These are phyloP conservation scores for Massospora cicadina DNA, from an alignment of 371 early-diverging fungal species.

Conservation along the genomic window DNA sequence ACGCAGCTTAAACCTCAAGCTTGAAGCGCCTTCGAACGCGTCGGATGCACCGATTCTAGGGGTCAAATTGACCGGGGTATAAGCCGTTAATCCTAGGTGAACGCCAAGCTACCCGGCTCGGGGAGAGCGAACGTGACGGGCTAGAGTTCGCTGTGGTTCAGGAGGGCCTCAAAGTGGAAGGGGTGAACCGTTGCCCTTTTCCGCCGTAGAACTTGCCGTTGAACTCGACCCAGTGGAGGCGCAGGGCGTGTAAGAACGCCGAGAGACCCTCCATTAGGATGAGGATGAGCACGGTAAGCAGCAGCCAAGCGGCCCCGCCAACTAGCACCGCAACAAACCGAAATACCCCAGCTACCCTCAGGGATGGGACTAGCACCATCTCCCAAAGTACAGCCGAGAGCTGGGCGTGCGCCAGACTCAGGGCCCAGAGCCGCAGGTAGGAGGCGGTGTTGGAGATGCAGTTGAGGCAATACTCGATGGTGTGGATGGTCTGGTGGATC, in stretches of 20 bases:
- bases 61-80: no score
- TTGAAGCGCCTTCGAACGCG: no score
- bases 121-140: no score
- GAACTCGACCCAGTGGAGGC: conserved; percentile 99
- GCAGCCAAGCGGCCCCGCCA: conserved; percentile 69
- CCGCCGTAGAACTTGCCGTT: conserved; percentile 96
- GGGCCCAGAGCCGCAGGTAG: conserved; percentile 99
- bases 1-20: no score
- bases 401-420: conserved; percentile 98
- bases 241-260: conserved; percentile 96
- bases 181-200: conserved; percentile 61
- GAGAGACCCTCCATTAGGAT: conserved; percentile 97
- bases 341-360: conserved; percentile 27
- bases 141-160: no score
- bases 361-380: conserved; percentile 69
- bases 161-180: conserved; percentile 22
- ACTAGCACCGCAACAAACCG: conserved; percentile 42
- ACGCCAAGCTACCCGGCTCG: no score
- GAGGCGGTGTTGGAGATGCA: conserved; percentile 99
- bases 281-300: conserved; percentile 70
- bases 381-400: conserved; percentile 95
- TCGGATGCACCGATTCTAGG: no score
- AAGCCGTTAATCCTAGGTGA: no score
- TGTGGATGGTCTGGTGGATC: conserved; percentile 96
- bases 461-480: conserved; percentile 97